Evolutionary conservation across 1,284 basidiomycete species (phyloP).

Genomic region (Malassezia nana): DNA sequence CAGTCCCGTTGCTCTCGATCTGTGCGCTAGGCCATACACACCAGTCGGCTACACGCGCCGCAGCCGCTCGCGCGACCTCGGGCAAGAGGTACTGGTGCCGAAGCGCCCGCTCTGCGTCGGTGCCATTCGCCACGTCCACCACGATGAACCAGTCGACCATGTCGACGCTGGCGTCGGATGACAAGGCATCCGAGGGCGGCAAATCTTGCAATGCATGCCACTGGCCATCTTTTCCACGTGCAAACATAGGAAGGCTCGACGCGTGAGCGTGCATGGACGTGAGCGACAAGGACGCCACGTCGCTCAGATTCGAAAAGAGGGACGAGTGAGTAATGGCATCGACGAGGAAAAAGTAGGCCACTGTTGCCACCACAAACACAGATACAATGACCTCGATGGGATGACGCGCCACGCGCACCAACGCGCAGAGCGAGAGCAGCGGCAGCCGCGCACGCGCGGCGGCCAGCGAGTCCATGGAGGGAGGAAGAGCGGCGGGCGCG

Average conservation of each 20-base stretch:
- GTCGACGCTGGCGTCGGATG: not conserved
- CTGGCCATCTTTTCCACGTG: not conserved
- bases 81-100: conserved; percentile 5
- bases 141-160: conserved; percentile 16
- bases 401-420: conserved; percentile 24
- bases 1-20: conserved; percentile 6
- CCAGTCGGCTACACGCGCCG: not conserved
- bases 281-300: conserved; percentile 13
- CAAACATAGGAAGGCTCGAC: conserved; percentile 10
- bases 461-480: not conserved
- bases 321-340: conserved; percentile 63
- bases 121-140: conserved; percentile 1
- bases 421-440: not conserved
- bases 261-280: not conserved
- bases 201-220: conserved; percentile 6
- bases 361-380: conserved; percentile 72
- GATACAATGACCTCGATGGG: conserved; percentile 74
- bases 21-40: conserved; percentile 7
- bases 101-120: not conserved
- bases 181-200: not conserved
- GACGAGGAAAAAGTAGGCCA: conserved; percentile 83
- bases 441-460: not conserved
- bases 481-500: not conserved
- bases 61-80: not conserved
- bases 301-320: conserved; percentile 48